These are phyloP conservation scores for Wickerhamiella pararugosa DNA, from an alignment of 1,139 yeast genomes.

Conservation along the genomic window DNA sequence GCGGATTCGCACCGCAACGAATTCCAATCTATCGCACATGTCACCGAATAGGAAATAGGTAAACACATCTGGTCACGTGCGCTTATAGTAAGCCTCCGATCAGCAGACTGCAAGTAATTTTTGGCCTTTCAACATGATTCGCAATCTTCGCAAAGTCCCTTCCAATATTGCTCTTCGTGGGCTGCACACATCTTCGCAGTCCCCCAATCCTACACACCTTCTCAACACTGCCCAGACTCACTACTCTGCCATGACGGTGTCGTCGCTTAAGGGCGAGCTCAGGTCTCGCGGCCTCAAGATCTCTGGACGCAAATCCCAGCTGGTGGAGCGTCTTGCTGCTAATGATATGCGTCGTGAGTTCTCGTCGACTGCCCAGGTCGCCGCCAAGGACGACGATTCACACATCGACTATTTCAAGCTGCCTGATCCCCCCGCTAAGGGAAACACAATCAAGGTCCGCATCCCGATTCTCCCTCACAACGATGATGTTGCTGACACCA, in stretches of 20 bases:
- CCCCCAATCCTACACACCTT: conserved; percentile 23
- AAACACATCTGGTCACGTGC: too few relatives aligned
- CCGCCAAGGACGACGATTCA: conserved; percentile 29
- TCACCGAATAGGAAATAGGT: too few relatives aligned
- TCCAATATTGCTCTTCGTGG: conserved; percentile 9
- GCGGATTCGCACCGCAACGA: too few relatives aligned
- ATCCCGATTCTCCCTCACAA: conserved; percentile 29
- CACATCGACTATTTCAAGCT: conserved; percentile 29
- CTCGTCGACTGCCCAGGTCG: conserved; percentile 8
- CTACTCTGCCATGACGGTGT: conserved; percentile 30
- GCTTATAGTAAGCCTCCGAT: too few relatives aligned
- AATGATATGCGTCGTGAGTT: conserved; percentile 28
- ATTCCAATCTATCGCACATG: too few relatives aligned
- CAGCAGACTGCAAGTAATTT: too few relatives aligned
- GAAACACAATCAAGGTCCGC: conserved; percentile 20
- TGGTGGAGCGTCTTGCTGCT: conserved; percentile 33
- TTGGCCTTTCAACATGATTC: too few relatives aligned
- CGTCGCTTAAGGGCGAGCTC: conserved; percentile 39
- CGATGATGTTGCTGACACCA: conserved; percentile 10
- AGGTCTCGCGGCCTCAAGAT: conserved; percentile 40
- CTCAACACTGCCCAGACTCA: conserved; percentile 18
- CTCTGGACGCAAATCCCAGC: conserved; percentile 39
- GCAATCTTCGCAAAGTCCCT: conserved; percentile 6
- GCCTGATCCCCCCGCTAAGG: conserved; percentile 17
- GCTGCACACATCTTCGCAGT: conserved; percentile 21